Conservation (phyloP, 2,329 filamentous ascomycete genomes). For the Colletotrichum godetiae region DNA sequence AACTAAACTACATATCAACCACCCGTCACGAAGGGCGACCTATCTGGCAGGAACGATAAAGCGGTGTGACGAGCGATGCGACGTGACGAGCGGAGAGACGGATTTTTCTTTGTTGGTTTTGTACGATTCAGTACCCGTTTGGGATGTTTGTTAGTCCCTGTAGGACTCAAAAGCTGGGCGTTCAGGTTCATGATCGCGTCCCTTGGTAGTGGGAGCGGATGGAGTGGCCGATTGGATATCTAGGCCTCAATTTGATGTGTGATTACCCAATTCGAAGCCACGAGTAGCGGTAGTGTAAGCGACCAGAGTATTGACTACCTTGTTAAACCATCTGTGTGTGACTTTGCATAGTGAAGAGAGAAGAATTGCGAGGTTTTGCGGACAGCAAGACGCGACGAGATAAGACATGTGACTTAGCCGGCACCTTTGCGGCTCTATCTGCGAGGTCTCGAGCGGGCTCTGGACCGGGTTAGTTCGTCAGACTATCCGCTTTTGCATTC, state of each 20-base stretch:
- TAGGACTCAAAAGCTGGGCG: constrained; percentile 36
- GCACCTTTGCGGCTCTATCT: neutral
- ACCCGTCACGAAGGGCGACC: neutral
- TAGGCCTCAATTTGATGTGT: constrained; percentile 27
- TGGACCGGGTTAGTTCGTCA: neutral
- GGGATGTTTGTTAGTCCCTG: neutral
- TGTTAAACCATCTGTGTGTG: neutral
- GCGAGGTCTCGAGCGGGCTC: neutral
- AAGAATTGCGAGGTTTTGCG: neutral
- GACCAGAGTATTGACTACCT: neutral
- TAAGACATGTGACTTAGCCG: neutral
- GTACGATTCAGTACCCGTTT: constrained; percentile 20
- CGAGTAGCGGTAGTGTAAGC: neutral
- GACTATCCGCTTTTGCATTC: neutral
- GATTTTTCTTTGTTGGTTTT: constrained; percentile 31
- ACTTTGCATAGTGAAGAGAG: neutral
- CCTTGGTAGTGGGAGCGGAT: constrained; percentile 7
- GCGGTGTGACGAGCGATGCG: neutral
- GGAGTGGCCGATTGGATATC: constrained; percentile 19
- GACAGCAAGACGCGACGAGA: neutral
- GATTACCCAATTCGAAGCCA: constrained; percentile 29
- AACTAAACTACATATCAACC: constrained; percentile 49
- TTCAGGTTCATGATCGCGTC: constrained; percentile 26
- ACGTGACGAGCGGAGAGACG: neutral
- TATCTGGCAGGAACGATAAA: neutral